These are phyloP conservation scores for Aspergillus terreus DNA, from an alignment of 2,329 filamentous ascomycete species.

Conservation along the genomic window DNA sequence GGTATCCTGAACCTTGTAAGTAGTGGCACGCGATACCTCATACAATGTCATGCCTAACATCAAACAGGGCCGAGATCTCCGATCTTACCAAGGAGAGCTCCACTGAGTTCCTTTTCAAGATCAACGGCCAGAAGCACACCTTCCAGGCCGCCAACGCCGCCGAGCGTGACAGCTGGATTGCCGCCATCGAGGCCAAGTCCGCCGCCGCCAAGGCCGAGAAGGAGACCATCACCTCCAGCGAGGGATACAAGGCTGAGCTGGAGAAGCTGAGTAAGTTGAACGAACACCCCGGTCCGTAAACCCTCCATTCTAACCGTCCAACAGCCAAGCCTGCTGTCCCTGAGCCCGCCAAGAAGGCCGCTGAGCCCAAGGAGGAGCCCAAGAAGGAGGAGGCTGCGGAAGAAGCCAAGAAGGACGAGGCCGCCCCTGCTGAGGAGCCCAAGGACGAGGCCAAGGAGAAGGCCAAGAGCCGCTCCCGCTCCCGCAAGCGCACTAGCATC, in stretches of 20 bases:
- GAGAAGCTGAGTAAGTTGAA: slow-evolving; percentile 62
- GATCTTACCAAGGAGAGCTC: slow-evolving; percentile 73
- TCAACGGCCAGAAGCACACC: slow-evolving; percentile 84
- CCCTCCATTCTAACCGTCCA: slow-evolving; percentile 4
- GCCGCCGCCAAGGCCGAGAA: slow-evolving; percentile 80
- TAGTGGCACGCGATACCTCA: slow-evolving; percentile 10
- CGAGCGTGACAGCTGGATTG: slow-evolving; percentile 91
- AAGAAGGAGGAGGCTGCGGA: slow-evolving; percentile 33
- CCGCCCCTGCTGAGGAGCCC: slow-evolving; percentile 43
- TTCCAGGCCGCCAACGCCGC: slow-evolving; percentile 75
- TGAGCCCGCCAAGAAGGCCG: slow-evolving; percentile 20
- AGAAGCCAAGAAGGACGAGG: slow-evolving; percentile 38
- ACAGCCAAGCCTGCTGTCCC: slow-evolving; percentile 32
- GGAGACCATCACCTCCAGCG: slow-evolving; percentile 68
- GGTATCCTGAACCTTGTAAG: slow-evolving; percentile 83
- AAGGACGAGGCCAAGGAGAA: slow-evolving; percentile 45
- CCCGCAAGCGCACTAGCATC: slow-evolving; percentile 53
- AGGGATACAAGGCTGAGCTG: slow-evolving; percentile 83
- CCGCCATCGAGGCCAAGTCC: slow-evolving; percentile 76
- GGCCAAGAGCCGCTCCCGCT: slow-evolving; percentile 57
- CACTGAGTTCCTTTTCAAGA: slow-evolving; percentile 80
- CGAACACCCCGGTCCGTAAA: not conserved
- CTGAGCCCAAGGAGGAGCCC: slow-evolving; percentile 28
- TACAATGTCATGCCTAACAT: slow-evolving; percentile 24
- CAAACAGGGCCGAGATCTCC: slow-evolving; percentile 58